Evolutionary conservation across 108 stramenopile species (phyloP), one percentile per base, ranked within the genome.

Genomic region (Nannochloropsis gaditana): DNA sequence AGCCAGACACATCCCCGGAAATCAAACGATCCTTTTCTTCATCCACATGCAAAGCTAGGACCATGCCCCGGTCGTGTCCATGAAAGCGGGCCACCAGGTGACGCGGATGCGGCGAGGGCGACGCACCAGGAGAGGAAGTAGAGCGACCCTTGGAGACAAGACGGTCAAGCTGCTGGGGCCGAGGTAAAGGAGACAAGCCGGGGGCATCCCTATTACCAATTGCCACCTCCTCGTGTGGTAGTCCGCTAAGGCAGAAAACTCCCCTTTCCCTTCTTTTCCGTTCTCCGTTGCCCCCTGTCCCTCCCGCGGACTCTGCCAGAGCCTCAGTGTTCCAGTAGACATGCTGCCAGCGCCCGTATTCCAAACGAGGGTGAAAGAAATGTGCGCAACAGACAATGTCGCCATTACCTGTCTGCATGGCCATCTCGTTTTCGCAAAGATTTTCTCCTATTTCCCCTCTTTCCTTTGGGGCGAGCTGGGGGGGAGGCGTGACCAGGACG

Each of bases 41-140:
- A n/a, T 73, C 59, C 59, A 73, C 59, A 4, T 73, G 59, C 59
- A 73, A 73, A n/a, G 59, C 59, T n/a, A 73, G 15, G 59, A 73
- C 59, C 59, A n/a, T n/a, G 19, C 59, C 59, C 2, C 59, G 59
- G 59, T 73, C 59, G 59, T 73, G 59, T 1, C 59, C 59, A 2
- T 73, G 59, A n/a, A 73, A 73, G 59, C 59, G 59, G 4, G 59
- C 15, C 19, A 73, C 59, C 19, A 73, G 59, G 59, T 73, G 59
- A n/a, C 19, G 15, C 19, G n/a, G 59, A 8, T n/a, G 19, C 19
- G 59, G 2, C 19, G 59, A 6, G 59, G 8, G 59, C 19, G n/a
- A 73, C 19, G 59, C 59, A 31, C 31, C 0, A 31, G 59, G 2
- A 8, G 59, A 2, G 59, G 6, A 6, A n/a, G 8, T 15, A 73